These are phyloP conservation scores for Oxytropis ochrocephala DNA, from an alignment of 306 rosid genomes.

Conservation along the genomic window DNA sequence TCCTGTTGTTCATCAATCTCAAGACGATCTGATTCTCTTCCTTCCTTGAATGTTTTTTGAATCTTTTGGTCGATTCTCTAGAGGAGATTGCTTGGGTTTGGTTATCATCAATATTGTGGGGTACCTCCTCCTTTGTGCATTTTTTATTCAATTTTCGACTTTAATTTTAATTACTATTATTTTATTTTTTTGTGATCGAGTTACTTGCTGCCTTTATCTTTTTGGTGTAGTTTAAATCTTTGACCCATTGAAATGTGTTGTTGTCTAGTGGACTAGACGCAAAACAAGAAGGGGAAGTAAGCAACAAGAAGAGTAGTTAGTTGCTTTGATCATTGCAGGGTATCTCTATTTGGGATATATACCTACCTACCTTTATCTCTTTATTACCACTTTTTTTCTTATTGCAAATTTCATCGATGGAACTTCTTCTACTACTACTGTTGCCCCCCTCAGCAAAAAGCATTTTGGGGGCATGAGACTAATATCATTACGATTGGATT, in stretches of 20 bases:
- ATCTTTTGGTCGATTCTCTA: constrained; percentile 42
- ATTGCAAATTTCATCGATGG: constrained; percentile 7
- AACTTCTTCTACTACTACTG: constrained; percentile 16
- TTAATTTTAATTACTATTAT: not conserved
- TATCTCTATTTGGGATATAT: not conserved
- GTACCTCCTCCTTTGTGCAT: not conserved
- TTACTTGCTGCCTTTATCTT: constrained; percentile 20
- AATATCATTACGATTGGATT: constrained; percentile 40
- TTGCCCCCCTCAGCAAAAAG: constrained; percentile 33
- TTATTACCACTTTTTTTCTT: constrained; percentile 7
- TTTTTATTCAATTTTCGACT: not conserved
- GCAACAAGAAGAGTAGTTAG: constrained; percentile 20
- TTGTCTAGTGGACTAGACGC: constrained; percentile 22
- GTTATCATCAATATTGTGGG: constrained; percentile 44
- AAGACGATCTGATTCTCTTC: constrained; percentile 57
- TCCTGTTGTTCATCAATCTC: constrained; percentile 64
- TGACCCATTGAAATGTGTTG: constrained; percentile 45
- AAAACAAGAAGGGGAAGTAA: constrained; percentile 26
- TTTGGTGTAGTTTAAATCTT: constrained; percentile 45
- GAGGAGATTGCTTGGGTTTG: constrained; percentile 31
- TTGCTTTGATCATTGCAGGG: constrained; percentile 43
- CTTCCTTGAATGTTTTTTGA: constrained; percentile 37
- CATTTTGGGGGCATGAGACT: constrained; percentile 35
- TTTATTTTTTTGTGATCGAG: not conserved
- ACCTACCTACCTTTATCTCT: constrained; percentile 14